Evolutionary conservation across 495 filamentous ascomycete species (phyloP), one percentile per base, ranked within the genome.

Genomic region (Delitschia confertaspora): DNA sequence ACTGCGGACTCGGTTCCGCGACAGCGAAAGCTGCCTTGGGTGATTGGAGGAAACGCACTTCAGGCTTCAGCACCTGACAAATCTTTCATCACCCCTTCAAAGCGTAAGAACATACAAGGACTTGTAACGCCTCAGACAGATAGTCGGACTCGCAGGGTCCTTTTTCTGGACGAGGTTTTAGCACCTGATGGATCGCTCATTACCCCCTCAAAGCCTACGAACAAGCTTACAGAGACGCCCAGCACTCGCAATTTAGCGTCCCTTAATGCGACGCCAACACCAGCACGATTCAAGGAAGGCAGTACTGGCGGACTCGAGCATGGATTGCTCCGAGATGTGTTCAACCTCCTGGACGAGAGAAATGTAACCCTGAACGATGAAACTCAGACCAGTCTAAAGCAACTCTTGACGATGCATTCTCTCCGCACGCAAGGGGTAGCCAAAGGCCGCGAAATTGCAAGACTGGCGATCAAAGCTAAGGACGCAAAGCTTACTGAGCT

Each of bases 391-490:
- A 14, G 13, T 1, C 25, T 55, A n/a, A 38, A 16, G 11, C 16
- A 6, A 5, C 82, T 75, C 3, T 62, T 86, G 13, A 70, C 76
- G 24, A 67, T 59, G 26, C 70, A 82, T 48, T 73, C 76, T 8
- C 57, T 76, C 38, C 69, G 66, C 27, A 21, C 23, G 2, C 42
- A 49, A 25, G 45, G 44, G 8, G 30, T 47, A 20, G 39, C 21
- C 6, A 38, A 43, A 35, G 42, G 48, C 0, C 60, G 83, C 4
- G 82, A 88, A 42, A 71, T 79, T 16, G 65, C 74, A 1, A 60
- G 85, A 19, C 61, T 69, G 1, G 70, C 72, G 4, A 47, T 82
- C n/a, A 78, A 74, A 56, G 69, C 67, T 18, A 79, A 79, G 32
- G 77, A 87, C 32, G 64, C 65, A 2, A 69, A 74, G 43, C 75